Evolutionary conservation across 805 yeast genomes (phyloP).

Genomic region (Lachancea meyersii): DNA sequence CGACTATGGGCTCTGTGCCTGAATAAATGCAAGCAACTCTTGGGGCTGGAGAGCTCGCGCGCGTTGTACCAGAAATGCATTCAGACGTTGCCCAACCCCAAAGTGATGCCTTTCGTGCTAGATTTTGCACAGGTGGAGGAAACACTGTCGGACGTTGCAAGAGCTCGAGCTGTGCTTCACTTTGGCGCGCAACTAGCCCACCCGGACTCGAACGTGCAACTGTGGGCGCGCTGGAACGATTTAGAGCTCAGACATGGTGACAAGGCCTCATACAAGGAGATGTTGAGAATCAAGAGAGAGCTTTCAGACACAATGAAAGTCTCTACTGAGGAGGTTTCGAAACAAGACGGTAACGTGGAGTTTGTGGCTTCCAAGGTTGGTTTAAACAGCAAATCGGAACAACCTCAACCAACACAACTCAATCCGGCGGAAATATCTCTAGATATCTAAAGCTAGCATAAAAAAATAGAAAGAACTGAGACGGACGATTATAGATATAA

Average conservation of each 20-base stretch:
- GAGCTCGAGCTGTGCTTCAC: constrained; percentile 59
- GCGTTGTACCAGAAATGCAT: constrained; percentile 49
- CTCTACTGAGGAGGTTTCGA: constrained; percentile 24
- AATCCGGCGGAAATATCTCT: constrained; percentile 61
- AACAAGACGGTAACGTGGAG: constrained; percentile 29
- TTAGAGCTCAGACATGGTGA: constrained; percentile 71
- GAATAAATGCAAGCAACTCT: constrained; percentile 34
- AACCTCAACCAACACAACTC: neutral
- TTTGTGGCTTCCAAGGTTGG: constrained; percentile 46
- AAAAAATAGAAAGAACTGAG: no score
- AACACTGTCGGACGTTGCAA: constrained; percentile 41
- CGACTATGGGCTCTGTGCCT: constrained; percentile 42
- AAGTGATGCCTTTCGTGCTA: constrained; percentile 39
- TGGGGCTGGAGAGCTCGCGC: constrained; percentile 42
- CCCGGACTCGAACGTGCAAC: constrained; percentile 26
- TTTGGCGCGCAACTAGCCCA: constrained; percentile 45
- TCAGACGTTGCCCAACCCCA: constrained; percentile 39
- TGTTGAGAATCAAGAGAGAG: constrained; percentile 55
- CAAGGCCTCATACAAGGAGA: constrained; percentile 64
- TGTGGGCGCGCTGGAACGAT: constrained; percentile 68
- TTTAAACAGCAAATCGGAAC: neutral
- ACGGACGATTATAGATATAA: no score
- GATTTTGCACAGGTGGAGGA: constrained; percentile 57
- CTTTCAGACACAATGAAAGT: constrained; percentile 28
- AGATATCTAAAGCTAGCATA: constrained; percentile 38